Evolutionary conservation across 140 eudicot genomes (phyloP).

Genomic region (Anethum foeniculum): DNA sequence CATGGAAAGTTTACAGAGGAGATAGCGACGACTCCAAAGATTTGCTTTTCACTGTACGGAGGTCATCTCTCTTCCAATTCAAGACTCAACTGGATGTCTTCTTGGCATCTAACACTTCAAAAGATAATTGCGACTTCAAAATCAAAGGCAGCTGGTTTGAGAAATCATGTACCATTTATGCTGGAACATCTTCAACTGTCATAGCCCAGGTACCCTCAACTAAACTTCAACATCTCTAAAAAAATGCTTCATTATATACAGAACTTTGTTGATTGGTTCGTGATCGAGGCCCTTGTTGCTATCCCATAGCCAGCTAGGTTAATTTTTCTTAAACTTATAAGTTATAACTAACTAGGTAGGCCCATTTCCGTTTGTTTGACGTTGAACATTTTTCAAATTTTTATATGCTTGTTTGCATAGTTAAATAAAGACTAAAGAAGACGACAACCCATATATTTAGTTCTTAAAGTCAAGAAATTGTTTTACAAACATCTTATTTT

Average conservation of each 20-base stretch:
- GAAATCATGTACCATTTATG: conserved; percentile 48
- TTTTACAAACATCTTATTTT: no score
- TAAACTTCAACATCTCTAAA: neutral
- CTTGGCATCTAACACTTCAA: conserved; percentile 40
- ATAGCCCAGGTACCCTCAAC: conserved; percentile 48
- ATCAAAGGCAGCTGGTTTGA: conserved; percentile 50
- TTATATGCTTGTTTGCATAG: no score
- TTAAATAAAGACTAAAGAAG: no score
- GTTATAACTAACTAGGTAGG: no score
- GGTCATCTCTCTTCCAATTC: conserved; percentile 40
- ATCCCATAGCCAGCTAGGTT: no score
- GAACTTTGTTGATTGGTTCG: neutral
- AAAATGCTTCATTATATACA: no score
- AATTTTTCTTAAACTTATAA: no score
- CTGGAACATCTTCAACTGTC: conserved; percentile 33
- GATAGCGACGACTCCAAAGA: conserved; percentile 46
- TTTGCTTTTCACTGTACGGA: conserved; percentile 47
- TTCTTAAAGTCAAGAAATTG: no score
- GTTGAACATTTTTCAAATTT: no score
- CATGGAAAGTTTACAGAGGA: conserved; percentile 74
- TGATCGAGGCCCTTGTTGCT: neutral
- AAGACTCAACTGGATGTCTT: conserved; percentile 59
- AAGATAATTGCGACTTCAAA: conserved; percentile 42
- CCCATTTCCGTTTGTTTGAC: no score
- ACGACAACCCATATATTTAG: no score